Base-by-base conservation (phyloP, 2,329 filamentous ascomycete genomes). In the Fusarium proliferatum region DNA sequence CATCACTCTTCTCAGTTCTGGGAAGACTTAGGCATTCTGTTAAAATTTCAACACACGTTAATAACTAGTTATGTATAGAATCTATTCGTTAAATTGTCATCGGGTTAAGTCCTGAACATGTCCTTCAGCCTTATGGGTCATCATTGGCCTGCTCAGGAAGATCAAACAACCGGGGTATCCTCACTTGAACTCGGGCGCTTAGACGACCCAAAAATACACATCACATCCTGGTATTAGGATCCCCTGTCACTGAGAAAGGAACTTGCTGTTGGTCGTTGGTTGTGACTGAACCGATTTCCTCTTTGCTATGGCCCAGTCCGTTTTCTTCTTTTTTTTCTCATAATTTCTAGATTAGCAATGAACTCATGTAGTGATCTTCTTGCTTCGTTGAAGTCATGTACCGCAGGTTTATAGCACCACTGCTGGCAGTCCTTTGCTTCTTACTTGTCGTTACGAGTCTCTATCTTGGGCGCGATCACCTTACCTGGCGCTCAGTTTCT, bases 391-490 rank as follows among this genome's bases (percentile, higher is more conserved):
- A 63, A 33, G n/a, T n/a, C 57, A 76, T 76, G 74, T 49, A 65
- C 58, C 72, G 57, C 28, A 75, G 55, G 52, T 61, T 66, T 34
- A 43, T 62, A 19, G 53, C 65, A 38, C 38, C 69, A 46, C 56
- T 73, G 26, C 43, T 76, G 39, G 61, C 74, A 26, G 57, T 53
- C 6, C 42, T 73, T 26, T 76, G 61, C 41, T 69, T 76, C 42
- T 53, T 72, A 6, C 30, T 76, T 6, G n/a, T 69, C 8, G n/a
- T 53, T 7, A 75, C 74, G 9, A 67, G 66, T 23, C 42, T 73
- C 2, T 76, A 76, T 64, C 64, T 76, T 36, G 69, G 74, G 13
- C 74, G 64, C 11, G 62, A 66, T 30, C 66, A 66, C 34, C 49
- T 76, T 23, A 58, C 51, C 39, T 66, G 69, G 48, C 33, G 63